Evolutionary conservation across 2,329 filamentous ascomycete genomes (phyloP), one percentile per base, ranked within the genome.

Genomic region (Xylaria arbuscula): DNA sequence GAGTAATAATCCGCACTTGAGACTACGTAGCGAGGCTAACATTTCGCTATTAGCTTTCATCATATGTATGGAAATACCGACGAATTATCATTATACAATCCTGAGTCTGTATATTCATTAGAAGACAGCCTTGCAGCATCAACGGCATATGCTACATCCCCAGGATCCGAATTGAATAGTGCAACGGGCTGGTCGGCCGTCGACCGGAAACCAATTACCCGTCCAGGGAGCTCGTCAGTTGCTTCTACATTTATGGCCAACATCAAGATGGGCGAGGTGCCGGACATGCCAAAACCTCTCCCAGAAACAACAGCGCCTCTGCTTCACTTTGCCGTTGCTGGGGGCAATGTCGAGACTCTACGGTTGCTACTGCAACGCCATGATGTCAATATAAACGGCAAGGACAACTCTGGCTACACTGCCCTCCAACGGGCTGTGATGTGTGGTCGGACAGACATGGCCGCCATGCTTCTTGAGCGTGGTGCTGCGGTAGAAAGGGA

Each of bases 401-500:
- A 74, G 17, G 76, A 79, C 53, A 73, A 64, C 40, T 62, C 73
- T 15, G 77, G 77, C 36, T 78, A 78, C 61, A 78, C 76, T 8
- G 73, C 77, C n/a, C 71, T 79, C 3, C 77, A 79, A 68, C 72
- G 75, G 9, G 77, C 77, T 24, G 76, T 78, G 48, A 76, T 76
- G 72, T 64, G 69, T 36, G 77, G 77, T 10, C 74, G 77, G 36
- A 76, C 76, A 13, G 77, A 79, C 61, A 77, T 79, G 75, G 77
- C 76, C 6, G 73, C 75, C 22, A 69, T 78, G 65, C 73, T 79
- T 5, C 72, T 79, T 22, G 77, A 78, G 66, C 73, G 72, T 48
- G 77, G 77, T 9, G 77, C 77, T 24, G 65, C 73, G 10, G 69
- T 76, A 22, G 76, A 77, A 56, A 70, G 69, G 24, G 74, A 76